A percentile compares a stretch with the other conserved stretches of the same genome.
These are phyloP conservation scores for Lodderomyces jiufengensis DNA, from an alignment of 1,139 yeast genomes.

Conservation along the genomic window DNA sequence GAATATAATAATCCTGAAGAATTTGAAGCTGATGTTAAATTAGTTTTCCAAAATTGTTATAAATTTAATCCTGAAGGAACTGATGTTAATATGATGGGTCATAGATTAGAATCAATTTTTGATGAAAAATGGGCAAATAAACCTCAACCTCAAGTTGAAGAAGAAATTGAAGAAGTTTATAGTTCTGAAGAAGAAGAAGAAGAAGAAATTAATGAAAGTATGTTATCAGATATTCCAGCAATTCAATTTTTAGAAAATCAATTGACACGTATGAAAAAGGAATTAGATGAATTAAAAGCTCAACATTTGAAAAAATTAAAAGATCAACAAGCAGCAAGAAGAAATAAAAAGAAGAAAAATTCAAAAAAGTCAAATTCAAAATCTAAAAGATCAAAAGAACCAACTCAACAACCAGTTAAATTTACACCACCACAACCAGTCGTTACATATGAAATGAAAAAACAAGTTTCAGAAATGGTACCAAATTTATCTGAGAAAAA, in stretches of 20 bases:
- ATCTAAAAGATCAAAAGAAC: constrained; percentile 2
- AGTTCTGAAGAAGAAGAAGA: constrained; percentile 57
- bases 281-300: constrained; percentile 75
- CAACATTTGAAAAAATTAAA: constrained; percentile 58
- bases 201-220: constrained; percentile 69
- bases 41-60: constrained; percentile 86
- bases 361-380: background rate
- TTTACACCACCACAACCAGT: constrained; percentile 28
- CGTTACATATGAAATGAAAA: constrained; percentile 94
- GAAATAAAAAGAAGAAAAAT: constrained; percentile 47
- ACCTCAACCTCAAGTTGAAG: constrained; percentile 68
- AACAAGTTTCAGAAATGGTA: constrained; percentile 85
- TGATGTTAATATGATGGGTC: constrained; percentile 95
- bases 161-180: constrained; percentile 35
- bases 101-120: constrained; percentile 78
- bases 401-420: constrained; percentile 13
- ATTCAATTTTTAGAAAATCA: constrained; percentile 87
- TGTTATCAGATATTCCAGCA: constrained; percentile 75
- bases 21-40: constrained; percentile 76
- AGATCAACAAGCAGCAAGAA: constrained; percentile 41
- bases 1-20: constrained; percentile 87
- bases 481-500: constrained; percentile 75
- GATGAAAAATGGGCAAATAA: constrained; percentile 86
- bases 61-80: constrained; percentile 93
- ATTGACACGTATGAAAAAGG: constrained; percentile 78